A percentile compares a stretch with the other conserved stretches of the same genome.
Conservation (phyloP, 2,329 filamentous ascomycete genomes). For the Didymella exigua region DNA sequence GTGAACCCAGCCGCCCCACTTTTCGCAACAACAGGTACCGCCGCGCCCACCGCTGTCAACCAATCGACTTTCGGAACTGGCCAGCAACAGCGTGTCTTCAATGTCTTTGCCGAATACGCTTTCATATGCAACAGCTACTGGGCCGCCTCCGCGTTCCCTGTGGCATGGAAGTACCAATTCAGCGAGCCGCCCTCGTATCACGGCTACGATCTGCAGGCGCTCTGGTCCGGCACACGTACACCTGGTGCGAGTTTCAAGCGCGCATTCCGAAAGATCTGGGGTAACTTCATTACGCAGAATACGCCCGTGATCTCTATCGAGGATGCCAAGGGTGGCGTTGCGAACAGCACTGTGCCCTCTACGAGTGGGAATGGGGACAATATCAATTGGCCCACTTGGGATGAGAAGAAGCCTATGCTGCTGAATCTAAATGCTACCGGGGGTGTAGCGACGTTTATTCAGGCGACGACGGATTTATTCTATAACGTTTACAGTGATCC, state of each 20-base stretch:
- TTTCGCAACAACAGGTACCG: slow-evolving; percentile 34
- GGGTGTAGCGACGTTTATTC: slow-evolving; percentile 23
- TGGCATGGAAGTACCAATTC: slow-evolving; percentile 45
- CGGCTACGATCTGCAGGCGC: slow-evolving; percentile 41
- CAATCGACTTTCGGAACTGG: slow-evolving; percentile 39
- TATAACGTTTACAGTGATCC: slow-evolving; percentile 40
- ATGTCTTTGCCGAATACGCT: slow-evolving; percentile 54
- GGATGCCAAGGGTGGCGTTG: slow-evolving; percentile 35
- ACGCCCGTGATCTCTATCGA: slow-evolving; percentile 34
- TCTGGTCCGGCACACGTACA: slow-evolving; percentile 32
- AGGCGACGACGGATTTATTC: slow-evolving; percentile 32
- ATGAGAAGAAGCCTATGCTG: slow-evolving; percentile 22
- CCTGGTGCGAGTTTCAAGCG: slow-evolving; percentile 39
- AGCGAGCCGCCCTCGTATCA: slow-evolving; percentile 38
- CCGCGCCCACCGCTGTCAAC: slow-evolving; percentile 34
- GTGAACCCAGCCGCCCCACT: slow-evolving; percentile 31
- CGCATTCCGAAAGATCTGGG: slow-evolving; percentile 44
- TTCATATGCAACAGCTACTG: slow-evolving; percentile 51
- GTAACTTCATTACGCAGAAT: slow-evolving; percentile 38
- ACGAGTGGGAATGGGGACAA: slow-evolving; percentile 18
- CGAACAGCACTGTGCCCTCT: slow-evolving; percentile 30
- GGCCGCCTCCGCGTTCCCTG: slow-evolving; percentile 45
- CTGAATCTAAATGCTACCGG: slow-evolving; percentile 42
- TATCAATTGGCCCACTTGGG: slow-evolving; percentile 40
- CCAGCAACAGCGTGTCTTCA: slow-evolving; percentile 47